Evolutionary conservation across 2,329 filamentous ascomycete genomes (phyloP), one percentile per base, ranked within the genome.

Genomic region (Trichophyton simii): DNA sequence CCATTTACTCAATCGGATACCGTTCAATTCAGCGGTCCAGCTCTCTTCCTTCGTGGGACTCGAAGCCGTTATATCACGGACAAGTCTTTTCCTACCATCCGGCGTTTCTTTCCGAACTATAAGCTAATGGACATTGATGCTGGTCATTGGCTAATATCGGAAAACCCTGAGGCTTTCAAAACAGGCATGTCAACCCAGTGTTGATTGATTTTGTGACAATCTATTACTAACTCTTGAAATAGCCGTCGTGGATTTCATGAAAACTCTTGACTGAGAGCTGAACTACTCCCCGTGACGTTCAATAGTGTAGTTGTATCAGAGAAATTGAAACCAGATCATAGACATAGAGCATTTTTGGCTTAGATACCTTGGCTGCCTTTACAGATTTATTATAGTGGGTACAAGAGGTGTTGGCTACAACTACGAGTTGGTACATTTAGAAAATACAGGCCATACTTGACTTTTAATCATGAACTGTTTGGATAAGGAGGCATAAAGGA

Each of bases 121-220:
- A 77, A 83, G 70, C 69, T 94, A 34, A 83, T 79, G 57, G 87
- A 92, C 73, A 77, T 95, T 36, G 86, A 94, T 42, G 82, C 86
- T 7, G 90, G 90, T 0, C 90, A 95, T 72, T 95, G 90, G 90
- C 78, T 95, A 3, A 91, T 92, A 64, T 89, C 88, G n/a, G 90
- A 95, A 77, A 86, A 90, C 67, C 89, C 90, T 0, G 84, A 90
- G 69, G 85, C 80, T 8, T 95, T 95, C 66, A 83, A 86, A 70
- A 77, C 82, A 79, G 86, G 88, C 90, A 71, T 72, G 81, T 71
- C 52, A 28, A 44, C 6, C n/a, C 7, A 3, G 15, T 31, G 28
- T 7, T 44, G 18, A 15, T 44, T 44, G 41, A 44, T 44, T n/a
- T 44, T 44, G 15, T 44, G 15, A 18, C 41, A n/a, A 18, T 6